Percentiles rank a stretch among this genome's conserved stretches.
phyloP scores from a whole-genome alignment of 495 filamentous ascomycete species.

The Usnea hakonensis region DNA sequence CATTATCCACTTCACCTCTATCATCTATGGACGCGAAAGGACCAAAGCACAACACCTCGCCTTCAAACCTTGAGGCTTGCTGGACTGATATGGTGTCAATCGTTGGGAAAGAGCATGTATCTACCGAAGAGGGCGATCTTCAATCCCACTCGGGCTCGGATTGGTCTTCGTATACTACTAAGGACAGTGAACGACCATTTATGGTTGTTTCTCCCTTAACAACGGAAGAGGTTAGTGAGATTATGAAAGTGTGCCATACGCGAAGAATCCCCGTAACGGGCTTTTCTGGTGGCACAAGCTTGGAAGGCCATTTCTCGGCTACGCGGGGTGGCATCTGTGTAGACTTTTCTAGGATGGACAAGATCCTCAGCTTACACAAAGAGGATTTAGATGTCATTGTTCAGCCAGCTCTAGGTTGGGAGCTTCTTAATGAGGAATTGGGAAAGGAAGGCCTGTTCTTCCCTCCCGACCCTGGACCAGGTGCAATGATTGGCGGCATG shows the following conservation, averaged over 20 bases:
- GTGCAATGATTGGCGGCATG: slow-evolving; percentile 64
- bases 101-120: slow-evolving; percentile 78
- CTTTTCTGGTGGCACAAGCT: slow-evolving; percentile 67
- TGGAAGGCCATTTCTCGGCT: slow-evolving; percentile 75
- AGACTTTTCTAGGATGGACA: slow-evolving; percentile 69
- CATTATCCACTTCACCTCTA: slow-evolving; percentile 68
- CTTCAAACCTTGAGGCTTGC: slow-evolving; percentile 76
- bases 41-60: slow-evolving; percentile 62
- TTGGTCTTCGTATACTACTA: slow-evolving; percentile 73
- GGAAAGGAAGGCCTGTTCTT: slow-evolving; percentile 65
- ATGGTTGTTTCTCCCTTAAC: slow-evolving; percentile 56
- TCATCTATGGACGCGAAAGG: slow-evolving; percentile 38
- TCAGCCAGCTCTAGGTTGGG: slow-evolving; percentile 76
- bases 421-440: slow-evolving; percentile 65
- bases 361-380: slow-evolving; percentile 61
- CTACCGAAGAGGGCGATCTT: slow-evolving; percentile 60
- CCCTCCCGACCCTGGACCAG: slow-evolving; percentile 70
- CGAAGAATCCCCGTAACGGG: slow-evolving; percentile 65
- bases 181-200: slow-evolving; percentile 44
- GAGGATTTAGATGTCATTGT: slow-evolving; percentile 76
- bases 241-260: slow-evolving; percentile 69
- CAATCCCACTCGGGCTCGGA: slow-evolving; percentile 70
- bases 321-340: slow-evolving; percentile 69
- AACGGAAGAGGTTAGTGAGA: slow-evolving; percentile 60
- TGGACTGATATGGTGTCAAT: slow-evolving; percentile 88